phyloP scores from a whole-genome alignment of 495 filamentous ascomycete genomes.

The Paragyromitra xinjiangensis region DNA sequence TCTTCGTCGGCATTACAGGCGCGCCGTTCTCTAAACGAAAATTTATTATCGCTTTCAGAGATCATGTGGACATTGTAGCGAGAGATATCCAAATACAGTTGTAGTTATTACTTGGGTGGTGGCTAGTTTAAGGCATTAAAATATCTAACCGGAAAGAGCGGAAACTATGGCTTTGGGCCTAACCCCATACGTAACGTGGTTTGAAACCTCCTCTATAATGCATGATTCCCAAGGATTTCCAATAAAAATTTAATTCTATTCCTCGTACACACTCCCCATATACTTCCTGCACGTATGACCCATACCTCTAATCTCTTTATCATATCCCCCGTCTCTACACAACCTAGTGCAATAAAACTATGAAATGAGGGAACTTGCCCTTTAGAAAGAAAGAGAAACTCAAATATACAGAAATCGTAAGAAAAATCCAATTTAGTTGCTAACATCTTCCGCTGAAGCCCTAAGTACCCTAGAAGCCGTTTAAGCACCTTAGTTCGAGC shows the following conservation, averaged over 20 bases:
- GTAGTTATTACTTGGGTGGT: slow-evolving; percentile 6
- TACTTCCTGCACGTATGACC: not conserved
- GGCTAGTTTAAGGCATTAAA: not conserved
- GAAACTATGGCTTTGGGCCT: not conserved
- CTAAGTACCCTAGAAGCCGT: not conserved
- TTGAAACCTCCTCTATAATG: not conserved
- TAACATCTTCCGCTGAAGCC: not conserved
- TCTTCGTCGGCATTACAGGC: slow-evolving; percentile 55
- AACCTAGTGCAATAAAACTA: not conserved
- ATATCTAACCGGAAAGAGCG: not conserved
- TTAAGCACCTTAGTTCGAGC: not conserved
- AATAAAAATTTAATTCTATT: not conserved
- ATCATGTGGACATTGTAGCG: slow-evolving; percentile 56
- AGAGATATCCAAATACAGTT: slow-evolving; percentile 1
- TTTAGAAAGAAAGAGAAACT: not conserved
- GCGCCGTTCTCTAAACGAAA: slow-evolving; percentile 54
- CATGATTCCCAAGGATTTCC: not conserved
- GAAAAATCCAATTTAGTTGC: not conserved
- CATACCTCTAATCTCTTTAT: not conserved
- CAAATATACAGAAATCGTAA: not conserved
- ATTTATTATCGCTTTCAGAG: slow-evolving; percentile 54
- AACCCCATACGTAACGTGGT: not conserved
- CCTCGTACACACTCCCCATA: not conserved
- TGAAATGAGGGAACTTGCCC: not conserved
- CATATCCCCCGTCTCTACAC: not conserved